phyloP scores from a whole-genome alignment of 495 filamentous ascomycete species.

The Hyaloscypha variabilis region DNA sequence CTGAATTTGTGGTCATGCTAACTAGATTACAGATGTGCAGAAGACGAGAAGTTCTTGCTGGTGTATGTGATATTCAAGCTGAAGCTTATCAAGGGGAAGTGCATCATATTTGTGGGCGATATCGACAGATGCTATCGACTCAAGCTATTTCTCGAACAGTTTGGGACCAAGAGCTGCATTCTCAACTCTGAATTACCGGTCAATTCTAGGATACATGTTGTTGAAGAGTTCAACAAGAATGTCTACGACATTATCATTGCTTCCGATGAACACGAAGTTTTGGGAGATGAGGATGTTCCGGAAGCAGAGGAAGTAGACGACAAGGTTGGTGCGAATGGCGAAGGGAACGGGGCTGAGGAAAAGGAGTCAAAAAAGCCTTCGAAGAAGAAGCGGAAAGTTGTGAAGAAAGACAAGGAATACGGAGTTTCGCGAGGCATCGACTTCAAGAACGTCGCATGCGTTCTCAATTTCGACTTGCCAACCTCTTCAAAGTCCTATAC shows the following conservation, averaged over 20 bases:
- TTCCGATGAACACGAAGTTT: slow-evolving; percentile 86
- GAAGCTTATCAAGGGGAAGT: slow-evolving; percentile 91
- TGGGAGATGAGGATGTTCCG: slow-evolving; percentile 60
- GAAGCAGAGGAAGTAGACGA: slow-evolving; percentile 26
- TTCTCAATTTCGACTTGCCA: slow-evolving; percentile 97
- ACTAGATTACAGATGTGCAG: slow-evolving; percentile 63
- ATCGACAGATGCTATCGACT: slow-evolving; percentile 92
- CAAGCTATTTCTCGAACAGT: slow-evolving; percentile 96
- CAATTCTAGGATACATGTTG: slow-evolving; percentile 89
- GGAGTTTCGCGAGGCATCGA: slow-evolving; percentile 93
- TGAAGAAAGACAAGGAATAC: slow-evolving; percentile 77
- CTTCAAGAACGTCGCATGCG: slow-evolving; percentile 91
- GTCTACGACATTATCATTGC: slow-evolving; percentile 98
- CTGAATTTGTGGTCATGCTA: slow-evolving; percentile 4
- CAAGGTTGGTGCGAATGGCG: slow-evolving; percentile 3
- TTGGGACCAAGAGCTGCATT: slow-evolving; percentile 90
- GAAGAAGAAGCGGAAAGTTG: slow-evolving; percentile 65
- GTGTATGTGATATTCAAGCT: slow-evolving; percentile 94
- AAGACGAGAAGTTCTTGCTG: slow-evolving; percentile 96
- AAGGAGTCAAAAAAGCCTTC: slow-evolving; percentile 27
- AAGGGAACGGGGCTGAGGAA: slow-evolving; percentile 13
- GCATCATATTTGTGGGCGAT: slow-evolving; percentile 91
- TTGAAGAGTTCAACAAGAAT: slow-evolving; percentile 95
- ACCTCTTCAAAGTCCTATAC: slow-evolving; percentile 87
- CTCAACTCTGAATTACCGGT: slow-evolving; percentile 94